Evolutionary conservation across 805 yeast genomes (phyloP), one percentile per base, ranked within the genome.

Genomic region (Cyberlindnera mycetangii): DNA sequence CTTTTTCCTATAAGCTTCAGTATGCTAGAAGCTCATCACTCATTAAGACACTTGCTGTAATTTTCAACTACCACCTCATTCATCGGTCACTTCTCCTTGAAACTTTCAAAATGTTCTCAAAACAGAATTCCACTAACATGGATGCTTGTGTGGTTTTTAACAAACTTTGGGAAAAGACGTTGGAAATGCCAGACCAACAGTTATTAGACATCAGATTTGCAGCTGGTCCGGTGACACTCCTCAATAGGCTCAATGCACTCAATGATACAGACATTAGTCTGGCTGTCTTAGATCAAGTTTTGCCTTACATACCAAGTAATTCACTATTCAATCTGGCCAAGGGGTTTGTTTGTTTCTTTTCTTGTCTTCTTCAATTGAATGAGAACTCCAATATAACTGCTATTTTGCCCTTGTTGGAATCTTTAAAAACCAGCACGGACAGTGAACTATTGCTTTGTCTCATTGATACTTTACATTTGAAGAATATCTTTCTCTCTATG

Each of bases 81-180:
- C 46, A 49, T 17, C 28, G 24, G 10, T 16, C 28, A 1, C 30
- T 55, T 3, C 41, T 59, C 2, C 25, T 44, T 7, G 54, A 52
- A 5, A 16, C 48, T 0, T 32, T 45, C 9, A 47, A 49, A 20
- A 15, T 56, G 37, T 56, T 59, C 35, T 40, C 39, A 0, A 37
- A 43, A 5, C 43, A 39, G 21, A 21, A 44, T 1, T 34, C 53
- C 5, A 51, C 58, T 14, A 52, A 58, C 37, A 30, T 51, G 42
- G 59, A 55, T 5, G 53, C 55, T 28, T 53, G 50, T 47, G 51
- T 53, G 12, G 50, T 56, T 2, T 57, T 59, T 44, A 52, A 47
- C 38, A 55, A 51, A 18, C 47, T 59, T 11, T 59, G 63, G 63
- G 48, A 47, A 16, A 53, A 48, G 21, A 54, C 59, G 14, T 35